phyloP scores from a whole-genome alignment of 1,284 basidiomycete genomes.

The Dichomitus squalens region DNA sequence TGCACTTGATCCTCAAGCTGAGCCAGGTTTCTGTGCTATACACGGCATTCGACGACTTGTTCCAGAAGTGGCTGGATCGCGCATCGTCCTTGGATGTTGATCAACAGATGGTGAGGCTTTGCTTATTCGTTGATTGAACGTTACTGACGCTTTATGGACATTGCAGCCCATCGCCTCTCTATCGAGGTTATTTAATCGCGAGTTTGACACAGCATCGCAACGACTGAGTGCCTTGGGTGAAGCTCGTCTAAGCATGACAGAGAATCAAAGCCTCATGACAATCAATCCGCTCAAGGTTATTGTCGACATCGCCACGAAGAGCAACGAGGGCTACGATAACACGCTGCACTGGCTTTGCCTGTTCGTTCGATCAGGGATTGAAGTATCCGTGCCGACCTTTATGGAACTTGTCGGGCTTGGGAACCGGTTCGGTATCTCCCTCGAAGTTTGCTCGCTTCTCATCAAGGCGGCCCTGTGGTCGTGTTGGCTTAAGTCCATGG shows the following conservation, averaged over 20 bases:
- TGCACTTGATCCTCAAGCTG: slow-evolving; percentile 57
- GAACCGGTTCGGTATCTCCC: slow-evolving; percentile 39
- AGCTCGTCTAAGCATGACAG: slow-evolving; percentile 30
- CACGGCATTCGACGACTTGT: slow-evolving; percentile 61
- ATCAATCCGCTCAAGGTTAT: slow-evolving; percentile 62
- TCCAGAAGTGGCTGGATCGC: slow-evolving; percentile 65
- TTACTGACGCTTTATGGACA: neutral
- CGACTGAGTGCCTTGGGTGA: slow-evolving; percentile 42
- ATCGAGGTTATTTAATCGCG: slow-evolving; percentile 58
- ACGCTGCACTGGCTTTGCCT: slow-evolving; percentile 67
- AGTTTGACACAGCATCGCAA: slow-evolving; percentile 42
- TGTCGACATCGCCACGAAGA: slow-evolving; percentile 45
- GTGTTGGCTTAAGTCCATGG: slow-evolving; percentile 56
- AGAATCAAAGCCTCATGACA: slow-evolving; percentile 32
- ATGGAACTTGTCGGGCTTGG: slow-evolving; percentile 47
- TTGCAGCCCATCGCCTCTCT: slow-evolving; percentile 55
- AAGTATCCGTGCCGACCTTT: slow-evolving; percentile 58
- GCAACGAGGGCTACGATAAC: slow-evolving; percentile 47
- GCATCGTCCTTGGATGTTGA: slow-evolving; percentile 38
- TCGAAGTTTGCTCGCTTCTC: slow-evolving; percentile 49
- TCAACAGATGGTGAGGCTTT: slow-evolving; percentile 38
- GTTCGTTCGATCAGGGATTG: slow-evolving; percentile 68
- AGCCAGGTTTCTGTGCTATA: slow-evolving; percentile 59
- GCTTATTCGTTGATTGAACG: neutral
- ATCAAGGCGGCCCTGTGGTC: slow-evolving; percentile 51